phyloP scores from a whole-genome alignment of 176 grass and related monocot species.

The Oryza punctata region DNA sequence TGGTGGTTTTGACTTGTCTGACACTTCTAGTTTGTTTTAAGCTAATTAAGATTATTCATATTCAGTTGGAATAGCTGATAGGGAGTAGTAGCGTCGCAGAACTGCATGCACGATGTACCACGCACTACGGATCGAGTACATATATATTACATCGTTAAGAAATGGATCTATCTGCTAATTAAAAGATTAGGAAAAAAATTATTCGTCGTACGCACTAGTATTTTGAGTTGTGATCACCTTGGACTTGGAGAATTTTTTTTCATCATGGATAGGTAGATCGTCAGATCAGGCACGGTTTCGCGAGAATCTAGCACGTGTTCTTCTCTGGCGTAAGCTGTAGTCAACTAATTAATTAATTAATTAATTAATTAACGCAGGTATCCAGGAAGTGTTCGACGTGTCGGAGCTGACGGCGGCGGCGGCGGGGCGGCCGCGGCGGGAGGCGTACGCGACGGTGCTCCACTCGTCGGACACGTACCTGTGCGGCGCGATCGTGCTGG shows the following conservation, averaged over 20 bases:
- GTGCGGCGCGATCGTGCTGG: constrained; percentile 88
- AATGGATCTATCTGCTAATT: not conserved
- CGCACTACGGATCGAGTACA: not conserved
- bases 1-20: constrained; percentile 30
- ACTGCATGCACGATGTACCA: not conserved
- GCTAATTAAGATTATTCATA: not conserved
- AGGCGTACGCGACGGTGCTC: constrained; percentile 94
- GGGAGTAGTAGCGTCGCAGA: too few relatives aligned
- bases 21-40: constrained; percentile 8
- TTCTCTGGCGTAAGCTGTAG: too few relatives aligned
- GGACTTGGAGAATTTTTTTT: not conserved
- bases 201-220: too few relatives aligned
- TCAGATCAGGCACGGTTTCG: too few relatives aligned
- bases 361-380: constrained; percentile 30
- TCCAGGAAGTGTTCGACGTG: constrained; percentile 43
- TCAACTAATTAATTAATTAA: too few relatives aligned
- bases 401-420: not conserved
- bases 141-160: not conserved
- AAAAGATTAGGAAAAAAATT: too few relatives aligned
- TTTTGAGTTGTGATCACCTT: not conserved
- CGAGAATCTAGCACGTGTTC: too few relatives aligned
- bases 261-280: not conserved
- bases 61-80: not conserved
- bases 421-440: constrained; percentile 36
- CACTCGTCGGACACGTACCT: constrained; percentile 92